Base-by-base conservation (phyloP, 805 yeast species). In the Spathaspora passalidarum region DNA sequence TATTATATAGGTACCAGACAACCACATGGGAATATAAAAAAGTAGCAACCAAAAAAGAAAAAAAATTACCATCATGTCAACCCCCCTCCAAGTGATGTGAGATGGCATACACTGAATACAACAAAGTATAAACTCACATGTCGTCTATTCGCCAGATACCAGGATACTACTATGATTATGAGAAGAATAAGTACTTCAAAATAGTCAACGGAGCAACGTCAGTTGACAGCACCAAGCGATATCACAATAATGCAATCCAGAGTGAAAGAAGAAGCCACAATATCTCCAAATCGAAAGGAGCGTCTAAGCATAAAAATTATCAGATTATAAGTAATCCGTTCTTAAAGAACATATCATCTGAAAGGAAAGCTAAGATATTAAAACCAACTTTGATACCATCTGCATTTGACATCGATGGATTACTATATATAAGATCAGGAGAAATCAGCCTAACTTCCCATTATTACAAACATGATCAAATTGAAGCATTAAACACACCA, bases 91-190 rank as follows among this genome's bases (percentile, higher is more conserved):
- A n/a, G n/a, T n/a, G n/a, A n/a, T n/a, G n/a, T n/a, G n/a, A n/a
- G n/a, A n/a, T n/a, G 4, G 13, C 29, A 25, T 25, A 25, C 9
- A 25, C 9, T 7, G 29, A 7, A 5, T n/a, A 25, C n/a, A 25
- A 10, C 9, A 25, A 25, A 29, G 17, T 9, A n/a, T n/a, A 29
- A 6, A 6, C 5, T 14, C 6, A 11, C 26, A 39, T 39, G 42
- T 39, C 42, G 11, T 13, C 17, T 17, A 25, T 41, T 16, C 61
- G 57, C 22, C 56, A 59, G 26, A 57, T 67, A 19, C 72, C 72
- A 3, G 72, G 72, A 0, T 66, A 50, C 41, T 58, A 59, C 50
- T 68, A 46, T 44, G 74, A 68, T 43, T 53, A 45, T 23, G 54
- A 47, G 35, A 57, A 52, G 42, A 56, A 54, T 6, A 52, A 57